A percentile compares a stretch with the other conserved stretches of the same genome.
These are phyloP conservation scores for Aspergillus funiculosus DNA, from an alignment of 495 filamentous ascomycete species.

Conservation along the genomic window DNA sequence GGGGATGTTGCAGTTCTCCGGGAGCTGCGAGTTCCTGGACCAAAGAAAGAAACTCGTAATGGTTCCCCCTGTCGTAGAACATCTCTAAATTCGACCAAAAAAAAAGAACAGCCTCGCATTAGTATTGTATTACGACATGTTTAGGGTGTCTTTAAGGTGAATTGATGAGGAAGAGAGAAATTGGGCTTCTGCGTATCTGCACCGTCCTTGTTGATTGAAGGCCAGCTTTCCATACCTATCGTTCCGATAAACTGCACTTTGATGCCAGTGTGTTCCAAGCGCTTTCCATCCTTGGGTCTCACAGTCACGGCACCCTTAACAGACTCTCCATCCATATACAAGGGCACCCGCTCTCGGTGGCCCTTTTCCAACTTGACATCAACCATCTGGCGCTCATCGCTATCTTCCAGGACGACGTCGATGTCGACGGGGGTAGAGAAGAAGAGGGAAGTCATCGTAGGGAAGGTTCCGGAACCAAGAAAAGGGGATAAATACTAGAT, in stretches of 20 bases:
- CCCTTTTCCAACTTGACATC: constrained; percentile 98
- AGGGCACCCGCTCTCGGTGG: constrained; percentile 87
- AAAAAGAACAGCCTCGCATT: background rate
- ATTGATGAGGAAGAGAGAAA: background rate
- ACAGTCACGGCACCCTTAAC: constrained; percentile 94
- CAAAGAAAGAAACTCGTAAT: constrained; percentile 96
- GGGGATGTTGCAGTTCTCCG: constrained; percentile 95
- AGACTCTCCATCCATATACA: constrained; percentile 97
- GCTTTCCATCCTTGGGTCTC: constrained; percentile 95
- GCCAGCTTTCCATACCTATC: constrained; percentile 59
- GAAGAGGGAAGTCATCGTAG: constrained; percentile 83
- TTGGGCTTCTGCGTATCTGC: background rate
- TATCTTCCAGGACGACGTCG: constrained; percentile 93
- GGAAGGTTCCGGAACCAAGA: constrained; percentile 11
- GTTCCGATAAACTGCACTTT: constrained; percentile 99
- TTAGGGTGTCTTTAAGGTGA: background rate
- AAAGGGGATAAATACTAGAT: background rate
- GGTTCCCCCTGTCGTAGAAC: constrained; percentile 98
- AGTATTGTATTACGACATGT: background rate
- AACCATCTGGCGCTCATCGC: constrained; percentile 87
- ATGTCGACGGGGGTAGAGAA: constrained; percentile 98
- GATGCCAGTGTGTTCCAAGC: constrained; percentile 96
- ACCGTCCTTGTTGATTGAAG: background rate
- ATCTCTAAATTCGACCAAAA: constrained; percentile 61
- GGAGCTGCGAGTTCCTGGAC: constrained; percentile 94